Percentiles rank a stretch among this genome's conserved stretches.
phyloP scores from a whole-genome alignment of 2,329 filamentous ascomycete genomes.

The Pseudogymnoascus sp. region DNA sequence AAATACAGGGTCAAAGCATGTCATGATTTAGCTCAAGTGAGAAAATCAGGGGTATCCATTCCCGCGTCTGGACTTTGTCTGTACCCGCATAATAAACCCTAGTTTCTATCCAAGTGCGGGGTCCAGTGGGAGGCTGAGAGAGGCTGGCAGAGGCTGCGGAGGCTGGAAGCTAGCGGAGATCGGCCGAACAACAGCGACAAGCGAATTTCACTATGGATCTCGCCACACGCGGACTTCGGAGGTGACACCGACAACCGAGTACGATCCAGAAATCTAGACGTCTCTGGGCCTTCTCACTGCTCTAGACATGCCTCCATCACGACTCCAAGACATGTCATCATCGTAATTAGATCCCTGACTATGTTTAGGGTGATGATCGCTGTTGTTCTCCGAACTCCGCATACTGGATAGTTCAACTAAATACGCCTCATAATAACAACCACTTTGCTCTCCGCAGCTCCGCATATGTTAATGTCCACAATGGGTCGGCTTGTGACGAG shows the following conservation, averaged over 20 bases:
- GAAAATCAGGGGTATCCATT: background rate
- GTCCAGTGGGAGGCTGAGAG: no score
- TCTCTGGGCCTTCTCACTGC: no score
- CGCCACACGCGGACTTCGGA: background rate
- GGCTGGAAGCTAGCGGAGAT: conserved; percentile 5
- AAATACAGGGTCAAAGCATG: background rate
- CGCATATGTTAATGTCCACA: background rate
- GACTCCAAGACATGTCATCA: no score
- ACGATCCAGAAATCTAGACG: no score
- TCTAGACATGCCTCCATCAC: background rate
- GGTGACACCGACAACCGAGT: background rate
- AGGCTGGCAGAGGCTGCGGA: no score
- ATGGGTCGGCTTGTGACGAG: background rate
- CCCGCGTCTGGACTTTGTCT: background rate
- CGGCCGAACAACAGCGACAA: background rate
- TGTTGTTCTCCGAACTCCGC: background rate
- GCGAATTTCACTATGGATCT: no score
- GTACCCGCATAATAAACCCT: background rate
- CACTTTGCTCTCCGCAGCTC: no score
- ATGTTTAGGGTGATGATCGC: background rate
- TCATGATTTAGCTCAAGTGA: background rate
- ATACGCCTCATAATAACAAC: background rate
- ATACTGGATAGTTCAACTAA: background rate
- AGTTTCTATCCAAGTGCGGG: no score
- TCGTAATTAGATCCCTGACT: no score